phyloP scores from a whole-genome alignment of 306 rosid genomes.

The Cucurbita argyrosperma region DNA sequence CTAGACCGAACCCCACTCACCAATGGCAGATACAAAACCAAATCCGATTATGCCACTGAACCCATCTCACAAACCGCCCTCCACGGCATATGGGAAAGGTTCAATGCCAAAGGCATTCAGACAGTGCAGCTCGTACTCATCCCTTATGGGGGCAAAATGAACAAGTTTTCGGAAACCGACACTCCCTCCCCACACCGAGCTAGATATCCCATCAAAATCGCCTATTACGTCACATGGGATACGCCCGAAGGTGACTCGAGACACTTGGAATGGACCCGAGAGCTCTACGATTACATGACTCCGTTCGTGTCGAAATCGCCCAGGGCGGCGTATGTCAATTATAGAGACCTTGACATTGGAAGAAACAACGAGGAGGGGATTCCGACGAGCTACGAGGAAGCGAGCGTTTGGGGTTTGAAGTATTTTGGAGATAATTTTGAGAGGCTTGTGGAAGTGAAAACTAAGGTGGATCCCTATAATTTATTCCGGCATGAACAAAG shows the following conservation, averaged over 20 bases:
- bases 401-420: not conserved
- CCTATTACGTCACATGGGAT: slow-evolving; percentile 30
- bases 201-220: slow-evolving; percentile 46
- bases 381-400: not conserved
- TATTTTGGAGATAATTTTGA: not conserved
- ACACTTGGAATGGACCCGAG: not conserved
- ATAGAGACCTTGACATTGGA: not conserved
- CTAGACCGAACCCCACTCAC: slow-evolving; percentile 20
- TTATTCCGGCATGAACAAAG: not conserved
- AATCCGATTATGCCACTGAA: slow-evolving; percentile 47
- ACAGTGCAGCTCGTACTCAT: slow-evolving; percentile 29
- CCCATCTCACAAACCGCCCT: slow-evolving; percentile 25
- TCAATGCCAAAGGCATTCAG: slow-evolving; percentile 21
- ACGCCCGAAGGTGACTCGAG: slow-evolving; percentile 22
- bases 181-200: slow-evolving; percentile 61
- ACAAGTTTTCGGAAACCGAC: slow-evolving; percentile 32
- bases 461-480: not conserved
- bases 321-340: not conserved
- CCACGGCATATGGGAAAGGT: slow-evolving; percentile 25
- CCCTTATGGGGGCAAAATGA: slow-evolving; percentile 69
- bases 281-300: not conserved
- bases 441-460: not conserved
- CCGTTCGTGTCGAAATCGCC: not conserved
- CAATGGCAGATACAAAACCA: slow-evolving; percentile 26
- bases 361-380: not conserved